phyloP scores from a whole-genome alignment of 2,329 filamentous ascomycete genomes.

The Cadophora sp. region DNA sequence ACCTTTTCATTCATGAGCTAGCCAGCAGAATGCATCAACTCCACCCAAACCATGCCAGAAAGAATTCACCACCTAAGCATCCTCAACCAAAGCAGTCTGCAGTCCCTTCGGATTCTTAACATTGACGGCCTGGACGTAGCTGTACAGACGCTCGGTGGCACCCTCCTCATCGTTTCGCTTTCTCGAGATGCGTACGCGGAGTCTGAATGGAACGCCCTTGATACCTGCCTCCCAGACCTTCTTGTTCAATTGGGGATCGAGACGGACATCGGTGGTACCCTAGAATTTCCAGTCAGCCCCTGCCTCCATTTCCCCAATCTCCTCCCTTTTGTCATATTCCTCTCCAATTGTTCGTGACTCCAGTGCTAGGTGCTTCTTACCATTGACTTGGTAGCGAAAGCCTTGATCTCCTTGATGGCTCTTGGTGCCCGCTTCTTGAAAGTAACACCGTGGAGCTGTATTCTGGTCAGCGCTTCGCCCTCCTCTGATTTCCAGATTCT shows the following conservation, averaged over 20 bases:
- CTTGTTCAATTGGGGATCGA: slow-evolving; percentile 99
- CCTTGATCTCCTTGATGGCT: slow-evolving; percentile 99
- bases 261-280: slow-evolving; percentile 96
- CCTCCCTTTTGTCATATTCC: background rate
- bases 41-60: slow-evolving; percentile 40
- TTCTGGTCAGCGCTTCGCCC: slow-evolving; percentile 54
- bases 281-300: slow-evolving; percentile 50
- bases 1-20: slow-evolving; percentile 44
- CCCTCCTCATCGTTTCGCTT: slow-evolving; percentile 99
- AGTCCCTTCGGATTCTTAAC: slow-evolving; percentile 99
- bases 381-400: slow-evolving; percentile 93
- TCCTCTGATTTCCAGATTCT: background rate
- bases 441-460: slow-evolving; percentile 89
- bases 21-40: slow-evolving; percentile 44
- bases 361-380: slow-evolving; percentile 61
- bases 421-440: slow-evolving; percentile 99
- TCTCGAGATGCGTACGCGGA: slow-evolving; percentile 97
- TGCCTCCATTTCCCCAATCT: slow-evolving; percentile 23
- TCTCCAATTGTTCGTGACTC: background rate
- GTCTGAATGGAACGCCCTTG: slow-evolving; percentile 97
- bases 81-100: slow-evolving; percentile 85
- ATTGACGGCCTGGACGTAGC: slow-evolving; percentile 99
- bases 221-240: slow-evolving; percentile 99
- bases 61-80: slow-evolving; percentile 53
- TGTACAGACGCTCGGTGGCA: slow-evolving; percentile 99